phyloP scores from a whole-genome alignment of 345 rosid genomes.

The Euphorbia tirucalli region DNA sequence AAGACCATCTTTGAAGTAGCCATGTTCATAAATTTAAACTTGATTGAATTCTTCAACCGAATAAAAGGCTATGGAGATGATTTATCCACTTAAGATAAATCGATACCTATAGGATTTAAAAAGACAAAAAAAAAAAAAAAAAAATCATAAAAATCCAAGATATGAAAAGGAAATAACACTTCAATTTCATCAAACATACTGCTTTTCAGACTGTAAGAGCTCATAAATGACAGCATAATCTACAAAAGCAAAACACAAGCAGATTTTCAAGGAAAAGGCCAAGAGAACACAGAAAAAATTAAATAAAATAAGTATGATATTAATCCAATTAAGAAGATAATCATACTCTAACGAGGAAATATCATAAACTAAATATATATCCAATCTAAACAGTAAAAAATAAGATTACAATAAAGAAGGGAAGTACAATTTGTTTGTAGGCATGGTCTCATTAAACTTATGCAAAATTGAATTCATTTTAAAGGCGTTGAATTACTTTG shows the following conservation, averaged over 20 bases:
- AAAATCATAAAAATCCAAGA: not conserved
- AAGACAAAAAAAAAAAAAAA: too few species aligned
- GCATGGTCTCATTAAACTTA: too few species aligned
- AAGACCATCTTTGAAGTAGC: slow-evolving; percentile 43
- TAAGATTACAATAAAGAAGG: too few species aligned
- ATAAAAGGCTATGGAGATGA: not conserved
- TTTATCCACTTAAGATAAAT: not conserved
- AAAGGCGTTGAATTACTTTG: not conserved
- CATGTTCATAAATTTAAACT: slow-evolving; percentile 20
- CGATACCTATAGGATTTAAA: not conserved
- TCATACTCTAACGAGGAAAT: too few species aligned
- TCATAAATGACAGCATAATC: not conserved
- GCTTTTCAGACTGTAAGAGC: not conserved
- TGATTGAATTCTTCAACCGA: not conserved
- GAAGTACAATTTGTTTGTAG: too few species aligned
- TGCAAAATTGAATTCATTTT: too few species aligned
- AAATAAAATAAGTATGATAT: too few species aligned
- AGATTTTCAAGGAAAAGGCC: not conserved
- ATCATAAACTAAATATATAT: too few species aligned
- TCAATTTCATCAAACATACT: not conserved
- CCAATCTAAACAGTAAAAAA: too few species aligned
- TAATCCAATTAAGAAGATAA: too few species aligned
- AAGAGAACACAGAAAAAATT: not conserved
- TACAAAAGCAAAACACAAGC: not conserved
- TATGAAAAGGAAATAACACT: not conserved